Evolutionary conservation across 208 protist genomes (phyloP).

Genomic region (Leishmania lainsoni): DNA sequence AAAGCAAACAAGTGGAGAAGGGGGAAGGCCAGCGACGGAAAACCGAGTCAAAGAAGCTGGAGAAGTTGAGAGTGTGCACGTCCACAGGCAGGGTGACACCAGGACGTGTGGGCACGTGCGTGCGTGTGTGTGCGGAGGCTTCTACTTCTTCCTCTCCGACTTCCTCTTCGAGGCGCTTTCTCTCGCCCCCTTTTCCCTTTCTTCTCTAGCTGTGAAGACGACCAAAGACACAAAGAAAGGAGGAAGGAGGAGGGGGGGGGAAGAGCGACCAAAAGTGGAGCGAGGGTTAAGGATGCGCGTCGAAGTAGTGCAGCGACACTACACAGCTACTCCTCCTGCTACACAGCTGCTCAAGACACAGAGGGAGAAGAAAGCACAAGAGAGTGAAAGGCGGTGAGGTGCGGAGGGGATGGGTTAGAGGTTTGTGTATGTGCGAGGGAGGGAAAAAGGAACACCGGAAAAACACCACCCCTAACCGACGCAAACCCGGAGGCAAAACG

Average conservation of each 20-base stretch:
- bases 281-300: not conserved
- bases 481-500: not conserved
- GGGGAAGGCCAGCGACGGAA: not conserved
- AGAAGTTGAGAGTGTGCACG: not conserved
- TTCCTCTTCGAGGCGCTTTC: not conserved
- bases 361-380: not conserved
- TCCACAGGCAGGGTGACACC: not conserved
- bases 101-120: conserved; percentile 3
- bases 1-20: not conserved
- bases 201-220: not conserved
- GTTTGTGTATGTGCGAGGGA: not conserved
- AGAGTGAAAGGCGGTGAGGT: not conserved
- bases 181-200: not conserved
- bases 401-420: not conserved
- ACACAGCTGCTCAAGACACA: not conserved
- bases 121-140: not conserved
- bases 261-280: not conserved
- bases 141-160: not conserved
- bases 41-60: not conserved
- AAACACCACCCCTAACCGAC: not conserved
- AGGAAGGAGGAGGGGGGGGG: not conserved
- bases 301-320: not conserved
- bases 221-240: conserved; percentile 16
- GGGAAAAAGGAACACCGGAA: not conserved
- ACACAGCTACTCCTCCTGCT: not conserved